These are phyloP conservation scores for Coprinellus micaceus DNA, from an alignment of 768 basidiomycete genomes.

Conservation along the genomic window DNA sequence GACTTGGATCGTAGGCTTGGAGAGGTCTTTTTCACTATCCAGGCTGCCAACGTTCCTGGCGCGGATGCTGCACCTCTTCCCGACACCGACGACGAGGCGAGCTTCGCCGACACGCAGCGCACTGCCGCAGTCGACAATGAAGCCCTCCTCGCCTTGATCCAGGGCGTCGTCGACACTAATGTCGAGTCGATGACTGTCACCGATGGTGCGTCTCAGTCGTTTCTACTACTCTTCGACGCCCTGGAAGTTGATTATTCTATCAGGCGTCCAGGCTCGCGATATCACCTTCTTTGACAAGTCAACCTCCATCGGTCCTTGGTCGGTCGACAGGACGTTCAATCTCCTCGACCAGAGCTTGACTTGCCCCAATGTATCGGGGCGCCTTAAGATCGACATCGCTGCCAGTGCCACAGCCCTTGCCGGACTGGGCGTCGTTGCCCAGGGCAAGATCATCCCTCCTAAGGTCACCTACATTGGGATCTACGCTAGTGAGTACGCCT, in stretches of 20 bases:
- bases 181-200: background rate
- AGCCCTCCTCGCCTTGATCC: background rate
- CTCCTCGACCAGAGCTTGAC: slow-evolving; percentile 16
- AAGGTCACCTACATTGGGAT: slow-evolving; percentile 2
- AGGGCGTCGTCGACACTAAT: background rate
- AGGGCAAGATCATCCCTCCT: slow-evolving; percentile 10
- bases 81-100: background rate
- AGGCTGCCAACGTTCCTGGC: slow-evolving; percentile 13
- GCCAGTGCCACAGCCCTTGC: slow-evolving; percentile 5
- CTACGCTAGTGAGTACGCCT: background rate
- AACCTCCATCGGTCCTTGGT: slow-evolving; percentile 18
- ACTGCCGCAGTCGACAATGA: no score
- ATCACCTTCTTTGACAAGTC: slow-evolving; percentile 18
- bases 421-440: slow-evolving; percentile 6
- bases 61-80: slow-evolving; percentile 5
- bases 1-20: background rate
- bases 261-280: slow-evolving; percentile 12
- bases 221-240: no score
- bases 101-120: background rate
- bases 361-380: background rate
- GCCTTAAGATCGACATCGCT: slow-evolving; percentile 4
- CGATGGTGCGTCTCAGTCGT: background rate
- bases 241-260: no score
- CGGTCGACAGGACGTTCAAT: slow-evolving; percentile 19
- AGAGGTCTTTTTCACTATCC: slow-evolving; percentile 8